Percentiles rank a stretch among this genome's conserved stretches.
Conservation (phyloP, 306 rosid species). For the Vachellia pachyceras region DNA sequence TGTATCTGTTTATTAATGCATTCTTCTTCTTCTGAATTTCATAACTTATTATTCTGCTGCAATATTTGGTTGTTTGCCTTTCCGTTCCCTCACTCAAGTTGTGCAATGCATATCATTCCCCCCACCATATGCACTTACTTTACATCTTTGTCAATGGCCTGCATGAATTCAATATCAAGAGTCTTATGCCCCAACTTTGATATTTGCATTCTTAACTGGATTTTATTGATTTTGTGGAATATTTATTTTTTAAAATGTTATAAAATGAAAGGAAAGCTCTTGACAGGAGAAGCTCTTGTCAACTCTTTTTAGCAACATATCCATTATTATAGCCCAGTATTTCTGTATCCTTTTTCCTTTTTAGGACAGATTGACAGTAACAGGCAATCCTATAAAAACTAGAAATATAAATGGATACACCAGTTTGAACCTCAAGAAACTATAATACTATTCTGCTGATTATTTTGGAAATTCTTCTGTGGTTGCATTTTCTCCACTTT, state of each 20-base stretch:
- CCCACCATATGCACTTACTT: not conserved
- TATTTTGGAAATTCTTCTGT: not conserved
- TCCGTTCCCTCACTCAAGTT: constrained; percentile 12
- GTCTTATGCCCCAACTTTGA: not conserved
- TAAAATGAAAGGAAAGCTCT: not conserved
- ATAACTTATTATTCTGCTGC: not conserved
- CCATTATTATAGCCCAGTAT: constrained; percentile 22
- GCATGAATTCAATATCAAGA: not conserved
- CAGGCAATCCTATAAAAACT: constrained; percentile 8
- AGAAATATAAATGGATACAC: not conserved
- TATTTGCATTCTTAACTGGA: not conserved
- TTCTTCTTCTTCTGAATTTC: not conserved
- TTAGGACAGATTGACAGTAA: not conserved
- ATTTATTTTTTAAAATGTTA: not conserved
- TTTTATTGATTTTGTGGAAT: not conserved
- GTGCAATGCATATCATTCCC: not conserved
- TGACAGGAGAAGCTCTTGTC: not conserved
- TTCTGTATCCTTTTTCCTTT: constrained; percentile 12
- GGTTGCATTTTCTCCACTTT: constrained; percentile 28
- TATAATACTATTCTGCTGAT: constrained; percentile 18
- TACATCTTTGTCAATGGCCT: not conserved
- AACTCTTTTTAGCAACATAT: constrained; percentile 3
- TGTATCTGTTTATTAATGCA: not conserved
- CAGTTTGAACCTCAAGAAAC: constrained; percentile 11
- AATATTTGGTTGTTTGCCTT: not conserved